A percentile compares a stretch with the other conserved stretches of the same genome.
Evolutionary conservation across 768 basidiomycete genomes (phyloP).

Genomic region (Lentinula guzmanii): DNA sequence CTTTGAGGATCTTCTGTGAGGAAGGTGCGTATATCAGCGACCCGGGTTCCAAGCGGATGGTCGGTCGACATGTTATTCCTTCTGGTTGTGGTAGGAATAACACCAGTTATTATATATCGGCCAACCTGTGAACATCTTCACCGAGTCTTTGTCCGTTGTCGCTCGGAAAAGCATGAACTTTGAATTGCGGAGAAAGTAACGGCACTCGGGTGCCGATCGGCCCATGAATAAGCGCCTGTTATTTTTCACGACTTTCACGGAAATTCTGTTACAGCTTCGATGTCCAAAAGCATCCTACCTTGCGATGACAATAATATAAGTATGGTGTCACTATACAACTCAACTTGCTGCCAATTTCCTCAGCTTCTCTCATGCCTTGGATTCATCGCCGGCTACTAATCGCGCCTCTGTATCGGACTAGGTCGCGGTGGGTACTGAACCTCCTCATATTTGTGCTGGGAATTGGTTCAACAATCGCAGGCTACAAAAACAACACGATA

Average conservation of each 20-base stretch:
- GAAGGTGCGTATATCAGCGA: slow-evolving; percentile 4
- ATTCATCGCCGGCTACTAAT: background rate
- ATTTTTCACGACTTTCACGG: too few relatives aligned
- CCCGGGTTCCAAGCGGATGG: background rate
- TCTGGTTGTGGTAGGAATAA: background rate
- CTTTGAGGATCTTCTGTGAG: slow-evolving; percentile 18
- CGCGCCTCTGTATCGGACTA: background rate
- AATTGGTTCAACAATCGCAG: background rate
- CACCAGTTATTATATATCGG: background rate
- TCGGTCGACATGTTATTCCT: background rate
- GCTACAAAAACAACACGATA: background rate
- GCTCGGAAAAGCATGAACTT: too few relatives aligned
- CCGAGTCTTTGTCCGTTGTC: background rate
- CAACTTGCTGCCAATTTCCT: background rate
- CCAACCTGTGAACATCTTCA: background rate
- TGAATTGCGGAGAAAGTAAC: too few relatives aligned
- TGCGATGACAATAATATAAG: too few relatives aligned
- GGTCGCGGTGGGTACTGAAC: background rate
- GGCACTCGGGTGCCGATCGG: too few relatives aligned
- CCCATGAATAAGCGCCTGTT: too few relatives aligned
- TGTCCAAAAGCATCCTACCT: background rate
- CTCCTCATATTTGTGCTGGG: background rate
- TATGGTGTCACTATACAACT: background rate
- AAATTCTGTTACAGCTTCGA: background rate
- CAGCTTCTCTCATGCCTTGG: background rate